Conservation (phyloP, 2,329 filamentous ascomycete genomes). For the Neonectria ditissima region DNA sequence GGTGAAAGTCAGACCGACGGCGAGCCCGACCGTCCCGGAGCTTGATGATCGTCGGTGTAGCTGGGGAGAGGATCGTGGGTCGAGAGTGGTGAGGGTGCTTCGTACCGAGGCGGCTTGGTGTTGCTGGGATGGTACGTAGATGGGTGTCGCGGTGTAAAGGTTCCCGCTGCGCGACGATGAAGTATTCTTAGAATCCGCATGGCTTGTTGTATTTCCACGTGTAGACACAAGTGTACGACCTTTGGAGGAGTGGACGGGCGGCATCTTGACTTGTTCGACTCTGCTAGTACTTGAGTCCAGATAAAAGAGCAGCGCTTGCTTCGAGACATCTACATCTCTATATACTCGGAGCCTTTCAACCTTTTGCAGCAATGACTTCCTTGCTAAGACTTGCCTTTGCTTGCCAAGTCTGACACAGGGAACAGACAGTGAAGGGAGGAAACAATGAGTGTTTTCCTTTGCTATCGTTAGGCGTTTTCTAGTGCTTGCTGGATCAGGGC, state of each 20-base stretch:
- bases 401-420: neutral
- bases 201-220: neutral
- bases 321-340: neutral
- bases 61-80: neutral
- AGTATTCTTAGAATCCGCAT: neutral
- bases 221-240: neutral
- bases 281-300: neutral
- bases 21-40: conserved; percentile 12
- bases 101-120: neutral
- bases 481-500: neutral
- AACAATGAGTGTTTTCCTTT: conserved; percentile 1
- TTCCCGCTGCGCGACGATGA: neutral
- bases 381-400: neutral
- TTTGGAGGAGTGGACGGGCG: conserved; percentile 11
- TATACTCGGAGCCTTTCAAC: conserved; percentile 1
- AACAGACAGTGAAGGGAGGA: neutral
- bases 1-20: conserved; percentile 3
- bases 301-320: neutral
- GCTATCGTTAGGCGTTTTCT: too few relatives aligned
- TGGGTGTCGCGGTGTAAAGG: neutral
- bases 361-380: neutral
- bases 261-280: conserved; percentile 19
- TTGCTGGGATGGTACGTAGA: neutral
- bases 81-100: neutral
- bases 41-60: conserved; percentile 13